These are phyloP conservation scores for Tuber umbilicatum DNA, from an alignment of 495 filamentous ascomycete genomes.

Conservation along the genomic window DNA sequence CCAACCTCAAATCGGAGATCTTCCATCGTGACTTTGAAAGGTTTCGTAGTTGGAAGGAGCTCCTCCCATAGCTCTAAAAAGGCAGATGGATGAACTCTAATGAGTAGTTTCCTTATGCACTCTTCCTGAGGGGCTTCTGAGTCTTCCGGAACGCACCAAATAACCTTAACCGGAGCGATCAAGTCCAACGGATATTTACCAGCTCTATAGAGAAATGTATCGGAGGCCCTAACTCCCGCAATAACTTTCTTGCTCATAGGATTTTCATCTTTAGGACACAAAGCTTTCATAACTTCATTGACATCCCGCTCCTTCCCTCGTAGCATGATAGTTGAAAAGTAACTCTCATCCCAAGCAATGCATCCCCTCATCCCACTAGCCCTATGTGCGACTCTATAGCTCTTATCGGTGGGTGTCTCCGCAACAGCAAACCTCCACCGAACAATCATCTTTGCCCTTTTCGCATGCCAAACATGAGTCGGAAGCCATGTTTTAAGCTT, in stretches of 20 bases:
- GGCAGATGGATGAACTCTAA: conserved; percentile 80
- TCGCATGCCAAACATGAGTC: conserved; percentile 89
- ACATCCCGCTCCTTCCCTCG: conserved; percentile 61
- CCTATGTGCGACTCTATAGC: conserved; percentile 78
- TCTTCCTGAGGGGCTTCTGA: conserved; percentile 44
- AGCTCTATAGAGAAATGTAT: conserved; percentile 59
- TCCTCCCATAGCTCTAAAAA: conserved; percentile 80
- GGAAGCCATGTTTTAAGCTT: conserved; percentile 87
- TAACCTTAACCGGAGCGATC: conserved; percentile 70
- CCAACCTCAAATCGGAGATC: conserved; percentile 92
- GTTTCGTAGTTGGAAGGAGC: conserved; percentile 61
- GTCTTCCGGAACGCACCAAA: conserved; percentile 53
- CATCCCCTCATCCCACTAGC: conserved; percentile 58
- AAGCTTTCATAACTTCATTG: conserved; percentile 55
- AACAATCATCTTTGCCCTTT: conserved; percentile 78
- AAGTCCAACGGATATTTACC: conserved; percentile 49
- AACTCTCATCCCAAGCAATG: conserved; percentile 90
- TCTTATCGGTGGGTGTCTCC: conserved; percentile 76
- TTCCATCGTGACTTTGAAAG: conserved; percentile 67
- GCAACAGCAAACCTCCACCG: conserved; percentile 87
- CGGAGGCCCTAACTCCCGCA: conserved; percentile 61
- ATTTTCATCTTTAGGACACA: conserved; percentile 56
- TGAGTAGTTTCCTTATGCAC: conserved; percentile 52
- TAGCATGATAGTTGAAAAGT: conserved; percentile 77
- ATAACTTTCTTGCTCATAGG: conserved; percentile 57